Conservation (phyloP, 2,329 filamentous ascomycete species). For the Trichocomaceae sp. region DNA sequence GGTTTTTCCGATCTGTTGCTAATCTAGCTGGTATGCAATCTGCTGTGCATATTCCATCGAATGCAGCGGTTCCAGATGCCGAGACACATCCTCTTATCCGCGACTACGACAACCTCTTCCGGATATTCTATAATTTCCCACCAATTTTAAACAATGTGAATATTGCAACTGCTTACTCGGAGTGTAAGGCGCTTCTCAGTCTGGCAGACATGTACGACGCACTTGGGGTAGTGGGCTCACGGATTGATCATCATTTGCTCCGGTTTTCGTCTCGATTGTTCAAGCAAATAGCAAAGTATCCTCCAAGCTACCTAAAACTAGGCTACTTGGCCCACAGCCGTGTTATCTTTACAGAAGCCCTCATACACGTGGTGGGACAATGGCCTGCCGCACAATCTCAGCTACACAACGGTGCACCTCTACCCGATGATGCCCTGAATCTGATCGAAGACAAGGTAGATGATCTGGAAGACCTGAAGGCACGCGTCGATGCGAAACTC, state of each 20-base stretch:
- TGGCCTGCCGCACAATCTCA: conserved; percentile 79
- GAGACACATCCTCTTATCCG: conserved; percentile 66
- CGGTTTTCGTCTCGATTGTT: conserved; percentile 86
- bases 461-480: conserved; percentile 76
- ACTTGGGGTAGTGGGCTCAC: conserved; percentile 74
- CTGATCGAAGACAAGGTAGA: conserved; percentile 93
- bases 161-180: conserved; percentile 85
- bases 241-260: conserved; percentile 87
- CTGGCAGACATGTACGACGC: conserved; percentile 95
- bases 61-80: conserved; percentile 50
- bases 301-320: conserved; percentile 82
- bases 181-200: conserved; percentile 82
- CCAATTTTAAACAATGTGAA: conserved; percentile 76
- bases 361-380: conserved; percentile 90
- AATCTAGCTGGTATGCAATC: conserved; percentile 59
- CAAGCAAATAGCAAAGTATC: conserved; percentile 96
- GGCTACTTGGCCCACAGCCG: conserved; percentile 79
- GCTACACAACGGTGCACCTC: conserved; percentile 54
- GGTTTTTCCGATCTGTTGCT: conserved; percentile 83
- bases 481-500: conserved; percentile 70
- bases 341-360: conserved; percentile 76
- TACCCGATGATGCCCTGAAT: conserved; percentile 72
- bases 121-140: conserved; percentile 90
- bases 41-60: conserved; percentile 44
- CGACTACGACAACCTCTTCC: conserved; percentile 93